Conservation (phyloP, 2,329 filamentous ascomycete species). For the Cercospora zeae-maydis region DNA sequence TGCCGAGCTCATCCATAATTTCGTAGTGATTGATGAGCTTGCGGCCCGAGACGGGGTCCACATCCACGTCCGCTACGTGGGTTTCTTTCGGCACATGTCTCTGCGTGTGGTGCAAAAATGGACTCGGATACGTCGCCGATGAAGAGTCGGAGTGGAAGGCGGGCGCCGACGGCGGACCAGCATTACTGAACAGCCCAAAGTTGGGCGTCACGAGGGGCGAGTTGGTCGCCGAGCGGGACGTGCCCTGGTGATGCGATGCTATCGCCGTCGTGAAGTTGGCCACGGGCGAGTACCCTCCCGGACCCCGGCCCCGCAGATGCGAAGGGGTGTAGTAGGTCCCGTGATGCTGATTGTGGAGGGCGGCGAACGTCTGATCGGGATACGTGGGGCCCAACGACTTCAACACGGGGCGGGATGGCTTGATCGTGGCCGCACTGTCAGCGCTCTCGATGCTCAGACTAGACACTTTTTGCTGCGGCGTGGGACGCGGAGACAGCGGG, state of each 20-base stretch:
- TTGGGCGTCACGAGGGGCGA: conserved; percentile 46
- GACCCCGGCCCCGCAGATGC: neutral
- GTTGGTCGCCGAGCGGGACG: conserved; percentile 34
- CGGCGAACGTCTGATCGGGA: conserved; percentile 51
- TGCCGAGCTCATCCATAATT: conserved; percentile 91
- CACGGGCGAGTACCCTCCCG: conserved; percentile 2
- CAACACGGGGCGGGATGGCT: conserved; percentile 26
- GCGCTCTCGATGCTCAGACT: conserved; percentile 42
- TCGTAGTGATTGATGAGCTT: conserved; percentile 98
- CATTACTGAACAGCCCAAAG: conserved; percentile 42
- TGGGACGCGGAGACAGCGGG: conserved; percentile 35
- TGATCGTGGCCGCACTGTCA: conserved; percentile 37
- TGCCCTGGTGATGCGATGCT: conserved; percentile 33
- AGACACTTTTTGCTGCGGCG: conserved; percentile 41
- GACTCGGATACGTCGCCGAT: conserved; percentile 47
- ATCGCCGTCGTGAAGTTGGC: conserved; percentile 38
- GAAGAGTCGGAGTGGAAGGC: conserved; percentile 33
- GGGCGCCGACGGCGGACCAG: conserved; percentile 31
- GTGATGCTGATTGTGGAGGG: conserved; percentile 46
- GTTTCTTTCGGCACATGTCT: conserved; percentile 58
- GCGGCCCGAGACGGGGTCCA: conserved; percentile 81
- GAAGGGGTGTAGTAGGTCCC: conserved; percentile 36
- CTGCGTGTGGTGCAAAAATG: conserved; percentile 50
- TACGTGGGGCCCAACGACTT: conserved; percentile 39
- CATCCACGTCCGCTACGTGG: conserved; percentile 85